Evolutionary conservation across 306 rosid genomes (phyloP), one percentile per base, ranked within the genome.

Genomic region (Erythrophleum fordii): DNA sequence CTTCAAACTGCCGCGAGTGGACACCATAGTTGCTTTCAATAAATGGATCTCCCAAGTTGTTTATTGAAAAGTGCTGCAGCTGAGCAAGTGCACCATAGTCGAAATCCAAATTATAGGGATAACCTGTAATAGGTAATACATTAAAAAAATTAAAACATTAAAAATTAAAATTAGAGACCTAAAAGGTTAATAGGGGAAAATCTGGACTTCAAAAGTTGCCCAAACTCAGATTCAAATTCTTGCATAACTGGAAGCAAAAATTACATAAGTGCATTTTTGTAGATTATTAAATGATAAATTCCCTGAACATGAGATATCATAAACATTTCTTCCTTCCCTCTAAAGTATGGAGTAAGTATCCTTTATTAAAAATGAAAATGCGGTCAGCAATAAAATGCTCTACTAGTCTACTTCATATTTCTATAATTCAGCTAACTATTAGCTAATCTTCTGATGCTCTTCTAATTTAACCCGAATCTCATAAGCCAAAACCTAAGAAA

Each of bases 31-130:
- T 68, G 48, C 73, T 68, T 68, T 68, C 99, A 52, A 96, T 93
- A 79, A 96, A 96, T 44, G 98, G 99, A 89, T 96, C 99, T 0
- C 99, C 99, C 8, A 96, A 93, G 84, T 96, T 96, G 86, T 87
- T 96, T 77, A 96, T 96, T 8, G 98, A 96, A 75, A 96, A 96
- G 86, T 96, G 99, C 81, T 96, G 99, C 70, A 96, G 82, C 85
- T 86, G 95, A 2, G 62, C 55, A 67, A 91, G 58, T 51, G 91
- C 91, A 22, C 93, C 97, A 66, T 91, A 91, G 80, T 91, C 97
- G 72, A 91, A 91, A 80, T 91, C 97, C 87, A 91, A 78, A 86
- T 91, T 91, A 48, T 88, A 89, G 26, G 97, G 93, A 61, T 91
- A 91, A 58, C 97, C 97, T 82, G 82, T 11, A 29, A 48, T 26